Percentiles rank a stretch among this genome's conserved stretches.
These are phyloP conservation scores for Debaryomyces psychrophilus DNA, from an alignment of 1,139 yeast genomes.

Conservation along the genomic window DNA sequence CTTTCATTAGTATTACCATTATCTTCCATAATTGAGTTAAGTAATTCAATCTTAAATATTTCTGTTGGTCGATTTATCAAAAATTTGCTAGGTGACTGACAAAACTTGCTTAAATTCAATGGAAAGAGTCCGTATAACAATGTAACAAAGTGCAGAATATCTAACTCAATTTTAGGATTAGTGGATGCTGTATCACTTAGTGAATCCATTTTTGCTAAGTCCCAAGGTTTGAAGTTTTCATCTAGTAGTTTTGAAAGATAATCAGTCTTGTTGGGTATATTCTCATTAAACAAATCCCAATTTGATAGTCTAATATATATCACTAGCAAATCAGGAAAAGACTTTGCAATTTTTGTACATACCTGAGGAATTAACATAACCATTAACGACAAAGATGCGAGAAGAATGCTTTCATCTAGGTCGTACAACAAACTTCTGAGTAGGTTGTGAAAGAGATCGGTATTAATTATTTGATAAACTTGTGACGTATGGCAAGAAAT, in stretches of 20 bases:
- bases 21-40: constrained; percentile 9
- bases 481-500: constrained; percentile 34
- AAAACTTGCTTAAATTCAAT: constrained; percentile 47
- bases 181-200: neutral
- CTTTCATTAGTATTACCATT: constrained; percentile 15
- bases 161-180: constrained; percentile 21
- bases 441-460: constrained; percentile 46
- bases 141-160: constrained; percentile 35
- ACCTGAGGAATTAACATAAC: constrained; percentile 61
- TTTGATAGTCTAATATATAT: constrained; percentile 45
- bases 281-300: constrained; percentile 30
- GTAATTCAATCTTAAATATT: constrained; percentile 16
- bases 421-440: constrained; percentile 50
- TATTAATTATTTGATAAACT: constrained; percentile 34
- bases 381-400: constrained; percentile 45
- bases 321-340: constrained; percentile 48
- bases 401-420: constrained; percentile 43
- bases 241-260: constrained; percentile 13
- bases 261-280: constrained; percentile 17
- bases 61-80: constrained; percentile 15
- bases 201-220: constrained; percentile 16
- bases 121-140: constrained; percentile 68
- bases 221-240: constrained; percentile 18
- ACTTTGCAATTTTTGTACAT: constrained; percentile 34
- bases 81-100: constrained; percentile 39